Conservation (phyloP, 805 yeast genomes). For the Crinitomyces ghanaensis region DNA sequence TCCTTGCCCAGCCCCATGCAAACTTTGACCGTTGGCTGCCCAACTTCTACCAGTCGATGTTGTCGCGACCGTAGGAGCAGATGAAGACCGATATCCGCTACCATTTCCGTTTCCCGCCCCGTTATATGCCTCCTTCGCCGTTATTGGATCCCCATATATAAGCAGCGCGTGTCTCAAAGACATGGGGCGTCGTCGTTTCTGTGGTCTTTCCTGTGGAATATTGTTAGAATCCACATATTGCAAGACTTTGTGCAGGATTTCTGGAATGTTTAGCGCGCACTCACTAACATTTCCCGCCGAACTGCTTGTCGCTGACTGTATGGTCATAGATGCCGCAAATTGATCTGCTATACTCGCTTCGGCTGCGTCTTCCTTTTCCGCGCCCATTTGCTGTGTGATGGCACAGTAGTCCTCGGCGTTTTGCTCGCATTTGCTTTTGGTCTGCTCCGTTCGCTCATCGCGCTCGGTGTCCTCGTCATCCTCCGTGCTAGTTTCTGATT, state of each 20-base stretch:
- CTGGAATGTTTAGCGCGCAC: constrained; percentile 62
- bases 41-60: too few species aligned
- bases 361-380: background rate
- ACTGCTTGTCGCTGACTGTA: background rate
- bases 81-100: too few species aligned
- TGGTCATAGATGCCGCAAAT: background rate
- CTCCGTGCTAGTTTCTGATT: too few species aligned
- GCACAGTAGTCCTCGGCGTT: background rate
- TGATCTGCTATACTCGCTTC: background rate
- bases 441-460: background rate
- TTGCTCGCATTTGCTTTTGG: background rate
- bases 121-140: constrained; percentile 39
- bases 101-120: too few species aligned
- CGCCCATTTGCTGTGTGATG: background rate
- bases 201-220: constrained; percentile 52
- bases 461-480: background rate
- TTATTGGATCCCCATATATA: constrained; percentile 44
- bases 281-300: constrained; percentile 11
- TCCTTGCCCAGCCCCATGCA: constrained; percentile 7
- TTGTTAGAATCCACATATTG: constrained; percentile 46
- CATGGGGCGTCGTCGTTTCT: constrained; percentile 56
- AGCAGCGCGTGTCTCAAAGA: constrained; percentile 57
- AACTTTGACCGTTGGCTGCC: constrained; percentile 7
- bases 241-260: constrained; percentile 52
- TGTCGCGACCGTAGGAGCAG: constrained; percentile 16